A percentile compares a stretch with the other conserved stretches of the same genome.
Conservation (phyloP, 2,329 filamentous ascomycete species). For the Phyllosticta paracitricarpa region DNA sequence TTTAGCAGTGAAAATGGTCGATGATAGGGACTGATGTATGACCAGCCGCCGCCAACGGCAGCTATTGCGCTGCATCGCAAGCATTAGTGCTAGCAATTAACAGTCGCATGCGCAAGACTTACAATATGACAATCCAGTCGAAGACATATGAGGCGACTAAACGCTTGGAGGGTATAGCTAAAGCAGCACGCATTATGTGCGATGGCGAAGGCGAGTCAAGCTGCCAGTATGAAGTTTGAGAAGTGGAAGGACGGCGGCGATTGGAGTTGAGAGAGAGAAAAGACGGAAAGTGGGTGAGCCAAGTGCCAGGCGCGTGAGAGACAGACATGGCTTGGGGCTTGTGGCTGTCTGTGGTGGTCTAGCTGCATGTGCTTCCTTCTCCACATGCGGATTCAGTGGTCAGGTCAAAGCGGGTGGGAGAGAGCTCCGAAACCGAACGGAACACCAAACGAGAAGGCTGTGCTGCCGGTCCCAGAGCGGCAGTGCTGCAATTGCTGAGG, state of each 20-base stretch:
- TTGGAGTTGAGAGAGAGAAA: neutral
- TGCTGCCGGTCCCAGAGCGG: neutral
- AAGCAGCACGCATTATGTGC: neutral
- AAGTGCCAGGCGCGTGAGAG: neutral
- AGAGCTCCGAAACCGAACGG: neutral
- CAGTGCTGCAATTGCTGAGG: too few species aligned
- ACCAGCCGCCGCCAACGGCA: slow-evolving; percentile 50
- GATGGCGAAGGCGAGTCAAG: neutral
- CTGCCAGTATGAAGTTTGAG: neutral
- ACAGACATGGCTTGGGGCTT: neutral
- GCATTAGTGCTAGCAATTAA: neutral
- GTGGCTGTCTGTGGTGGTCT: neutral
- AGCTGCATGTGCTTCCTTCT: neutral
- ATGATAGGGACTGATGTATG: slow-evolving; percentile 52
- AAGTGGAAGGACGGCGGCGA: neutral
- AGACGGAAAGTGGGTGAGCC: neutral
- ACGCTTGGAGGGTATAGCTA: slow-evolving; percentile 33
- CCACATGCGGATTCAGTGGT: neutral
- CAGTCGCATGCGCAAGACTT: slow-evolving; percentile 17
- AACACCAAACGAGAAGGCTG: neutral
- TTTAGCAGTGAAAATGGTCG: slow-evolving; percentile 64
- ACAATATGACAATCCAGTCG: slow-evolving; percentile 65
- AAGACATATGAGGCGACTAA: slow-evolving; percentile 58
- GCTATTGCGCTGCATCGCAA: slow-evolving; percentile 39
- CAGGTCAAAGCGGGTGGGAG: neutral